These are phyloP conservation scores for Dimargaris verticillata DNA, from an alignment of 192 early-diverging fungal genomes.

Conservation along the genomic window DNA sequence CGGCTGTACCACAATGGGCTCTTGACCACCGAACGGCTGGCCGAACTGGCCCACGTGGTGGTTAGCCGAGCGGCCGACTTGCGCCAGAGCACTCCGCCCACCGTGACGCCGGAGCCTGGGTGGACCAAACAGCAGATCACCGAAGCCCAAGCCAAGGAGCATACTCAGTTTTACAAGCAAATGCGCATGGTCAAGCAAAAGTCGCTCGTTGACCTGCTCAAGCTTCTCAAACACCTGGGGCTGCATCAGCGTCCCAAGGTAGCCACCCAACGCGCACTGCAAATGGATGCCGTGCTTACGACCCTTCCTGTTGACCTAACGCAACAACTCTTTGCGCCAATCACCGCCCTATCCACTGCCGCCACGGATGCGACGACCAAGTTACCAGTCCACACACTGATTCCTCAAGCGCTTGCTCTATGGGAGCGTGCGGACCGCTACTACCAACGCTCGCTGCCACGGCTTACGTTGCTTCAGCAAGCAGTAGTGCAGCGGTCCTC, in stretches of 20 bases:
- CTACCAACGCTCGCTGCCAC: conserved; percentile 47
- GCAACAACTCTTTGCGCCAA: background rate
- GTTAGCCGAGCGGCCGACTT: background rate
- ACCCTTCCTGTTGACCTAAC: background rate
- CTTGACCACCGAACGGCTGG: background rate
- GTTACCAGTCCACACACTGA: conserved; percentile 5
- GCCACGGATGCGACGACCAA: background rate
- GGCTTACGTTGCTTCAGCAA: conserved; percentile 35
- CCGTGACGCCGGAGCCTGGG: background rate
- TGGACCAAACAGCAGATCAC: background rate
- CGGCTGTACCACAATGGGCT: background rate
- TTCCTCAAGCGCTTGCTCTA: conserved; percentile 17
- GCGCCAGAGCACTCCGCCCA: background rate
- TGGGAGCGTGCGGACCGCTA: conserved; percentile 47
- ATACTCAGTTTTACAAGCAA: conserved; percentile 26
- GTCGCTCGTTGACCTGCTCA: conserved; percentile 60
- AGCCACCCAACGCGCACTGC: conserved; percentile 6
- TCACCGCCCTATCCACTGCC: background rate
- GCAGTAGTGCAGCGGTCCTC: background rate
- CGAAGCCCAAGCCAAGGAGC: background rate
- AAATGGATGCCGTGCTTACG: background rate
- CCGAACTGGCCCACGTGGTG: conserved; percentile 2
- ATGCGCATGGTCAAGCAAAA: conserved; percentile 57
- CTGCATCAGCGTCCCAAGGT: conserved; percentile 20
- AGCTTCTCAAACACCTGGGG: conserved; percentile 50